These are phyloP conservation scores for Lepidopterella palustris DNA, from an alignment of 495 filamentous ascomycete species.

Conservation along the genomic window DNA sequence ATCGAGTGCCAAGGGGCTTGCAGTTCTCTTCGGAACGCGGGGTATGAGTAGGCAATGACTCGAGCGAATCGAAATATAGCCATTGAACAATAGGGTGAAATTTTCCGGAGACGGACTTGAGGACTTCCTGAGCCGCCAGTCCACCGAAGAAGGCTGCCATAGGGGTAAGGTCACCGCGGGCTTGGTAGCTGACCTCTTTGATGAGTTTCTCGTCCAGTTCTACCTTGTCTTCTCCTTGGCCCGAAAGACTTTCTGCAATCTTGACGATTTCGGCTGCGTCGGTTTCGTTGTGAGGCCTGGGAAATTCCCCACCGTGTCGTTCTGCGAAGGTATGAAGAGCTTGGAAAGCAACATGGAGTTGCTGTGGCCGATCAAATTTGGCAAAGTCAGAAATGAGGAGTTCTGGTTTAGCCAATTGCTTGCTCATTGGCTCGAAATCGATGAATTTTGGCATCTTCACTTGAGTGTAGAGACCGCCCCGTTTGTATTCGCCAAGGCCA, in stretches of 20 bases:
- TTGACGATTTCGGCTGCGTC: slow-evolving; percentile 75
- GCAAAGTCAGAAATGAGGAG: slow-evolving; percentile 90
- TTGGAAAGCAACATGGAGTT: slow-evolving; percentile 90
- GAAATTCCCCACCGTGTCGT: slow-evolving; percentile 59
- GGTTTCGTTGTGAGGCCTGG: slow-evolving; percentile 71
- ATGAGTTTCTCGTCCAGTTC: slow-evolving; percentile 91
- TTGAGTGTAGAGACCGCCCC: slow-evolving; percentile 84
- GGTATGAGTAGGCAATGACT: slow-evolving; percentile 72
- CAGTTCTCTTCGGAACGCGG: slow-evolving; percentile 79
- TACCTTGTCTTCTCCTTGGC: slow-evolving; percentile 58
- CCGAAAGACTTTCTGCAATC: slow-evolving; percentile 62
- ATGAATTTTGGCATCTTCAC: slow-evolving; percentile 97
- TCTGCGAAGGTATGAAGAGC: slow-evolving; percentile 79
- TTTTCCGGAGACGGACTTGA: slow-evolving; percentile 97
- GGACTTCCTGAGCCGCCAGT: slow-evolving; percentile 87
- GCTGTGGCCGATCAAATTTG: slow-evolving; percentile 89
- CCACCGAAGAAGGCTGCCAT: slow-evolving; percentile 96
- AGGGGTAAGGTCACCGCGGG: slow-evolving; percentile 82
- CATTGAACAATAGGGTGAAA: slow-evolving; percentile 89
- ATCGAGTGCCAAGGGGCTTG: slow-evolving; percentile 72
- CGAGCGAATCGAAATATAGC: slow-evolving; percentile 95
- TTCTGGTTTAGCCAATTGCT: slow-evolving; percentile 78
- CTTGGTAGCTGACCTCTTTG: slow-evolving; percentile 90
- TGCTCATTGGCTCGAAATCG: slow-evolving; percentile 73
- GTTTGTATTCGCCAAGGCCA: slow-evolving; percentile 72